phyloP scores from a whole-genome alignment of 345 rosid species.

The Pistacia integerrima region DNA sequence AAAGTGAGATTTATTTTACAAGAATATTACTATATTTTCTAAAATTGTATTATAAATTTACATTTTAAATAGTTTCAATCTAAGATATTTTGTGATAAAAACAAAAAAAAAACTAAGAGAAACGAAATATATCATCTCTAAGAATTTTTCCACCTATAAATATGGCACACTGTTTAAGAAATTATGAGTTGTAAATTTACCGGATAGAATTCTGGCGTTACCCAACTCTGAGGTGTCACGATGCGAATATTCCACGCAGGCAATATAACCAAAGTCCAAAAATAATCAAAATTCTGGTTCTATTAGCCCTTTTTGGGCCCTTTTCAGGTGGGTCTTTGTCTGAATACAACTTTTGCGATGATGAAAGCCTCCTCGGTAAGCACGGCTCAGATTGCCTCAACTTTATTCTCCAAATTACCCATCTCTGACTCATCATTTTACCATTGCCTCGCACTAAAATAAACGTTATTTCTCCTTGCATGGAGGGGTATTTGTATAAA shows the following conservation, averaged over 20 bases:
- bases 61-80: no score
- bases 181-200: neutral
- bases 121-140: no score
- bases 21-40: no score
- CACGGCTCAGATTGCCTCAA: constrained; percentile 33
- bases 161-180: no score
- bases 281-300: neutral
- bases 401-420: constrained; percentile 18
- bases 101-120: no score
- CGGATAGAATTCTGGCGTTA: neutral
- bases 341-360: constrained; percentile 14
- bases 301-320: neutral
- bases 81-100: no score
- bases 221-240: neutral
- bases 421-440: neutral
- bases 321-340: constrained; percentile 13
- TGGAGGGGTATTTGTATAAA: constrained; percentile 25
- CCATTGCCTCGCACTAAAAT: neutral
- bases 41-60: no score
- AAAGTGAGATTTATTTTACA: no score
- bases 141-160: no score
- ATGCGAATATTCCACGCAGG: constrained; percentile 7
- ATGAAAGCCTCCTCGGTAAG: constrained; percentile 23
- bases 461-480: neutral
- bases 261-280: neutral